Base-by-base conservation (phyloP, 352 stramenopile species). In the Globisporangium radiosum region DNA sequence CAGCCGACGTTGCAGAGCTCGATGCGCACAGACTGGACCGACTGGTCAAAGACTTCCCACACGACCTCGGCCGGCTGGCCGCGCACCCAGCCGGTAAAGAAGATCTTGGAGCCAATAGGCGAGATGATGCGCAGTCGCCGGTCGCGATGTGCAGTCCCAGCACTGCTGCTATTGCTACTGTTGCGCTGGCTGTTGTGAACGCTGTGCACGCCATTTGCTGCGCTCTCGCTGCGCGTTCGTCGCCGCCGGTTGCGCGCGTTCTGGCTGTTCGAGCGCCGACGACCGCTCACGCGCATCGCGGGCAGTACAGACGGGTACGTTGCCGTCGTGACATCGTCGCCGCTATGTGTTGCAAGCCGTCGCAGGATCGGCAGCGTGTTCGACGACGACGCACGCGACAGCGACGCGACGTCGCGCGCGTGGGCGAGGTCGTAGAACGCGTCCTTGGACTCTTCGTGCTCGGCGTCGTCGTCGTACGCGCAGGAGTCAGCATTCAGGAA, bases 1-100 rank as follows among this genome's bases (percentile, higher is more conserved):
- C 85, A 94, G 52, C 73, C 76, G 59, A 87, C 75, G 58, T 94
- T 92, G 70, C 85, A 94, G 64, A 94, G 82, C 68, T 94, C 85
- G 54, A 94, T 90, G 44, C 83, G 82, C 63, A 94, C 83, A 58
- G 63, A 80, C 52, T 81, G 63, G 33, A 93, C 76, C 55, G 69
- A 76, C 47, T 76, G 75, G 65, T 93, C 83, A 2, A 89, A 68
- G 39, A 85, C 79, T 47, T 88, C 76, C 85, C 85, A 95, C 56
- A 76, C 71, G 52, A 95, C 84, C 25, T 90, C 78, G 7, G 84
- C 85, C 4, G 83, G 76, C 60, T 90, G 81, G 25, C 85, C 85
- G 19, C 85, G 85, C 39, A 89, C 72, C 85, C 85, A 95, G 19
- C 80, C 79, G 53, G 62, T 59, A 58, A 85, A 83, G 7, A 62